Conservation (phyloP, 31 red algal genomes). For the Asparagopsis taxiformis region DNA sequence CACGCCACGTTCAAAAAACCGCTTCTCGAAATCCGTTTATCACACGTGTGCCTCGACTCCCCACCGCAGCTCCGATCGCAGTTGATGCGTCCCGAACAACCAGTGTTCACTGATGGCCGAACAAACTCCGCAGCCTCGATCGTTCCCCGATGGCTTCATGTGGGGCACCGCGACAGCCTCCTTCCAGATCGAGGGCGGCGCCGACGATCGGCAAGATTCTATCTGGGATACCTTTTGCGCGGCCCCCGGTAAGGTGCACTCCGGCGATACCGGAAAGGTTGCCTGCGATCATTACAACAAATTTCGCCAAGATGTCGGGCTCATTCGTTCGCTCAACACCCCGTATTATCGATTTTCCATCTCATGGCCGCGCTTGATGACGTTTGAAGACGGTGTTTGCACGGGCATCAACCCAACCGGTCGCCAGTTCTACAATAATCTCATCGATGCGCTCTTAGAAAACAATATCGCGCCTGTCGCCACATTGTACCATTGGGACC, state of each 20-base stretch:
- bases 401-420: conserved; percentile 16
- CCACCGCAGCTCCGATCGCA: too few relatives aligned
- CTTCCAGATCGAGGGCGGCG: conserved; percentile 71
- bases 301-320: conserved; percentile 54
- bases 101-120: too few relatives aligned
- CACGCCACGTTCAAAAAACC: too few relatives aligned
- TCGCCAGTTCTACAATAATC: conserved; percentile 52
- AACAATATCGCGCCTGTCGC: conserved; percentile 45
- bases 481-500: conserved; percentile 83
- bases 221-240: conserved; percentile 74
- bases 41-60: too few relatives aligned
- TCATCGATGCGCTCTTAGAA: conserved; percentile 53
- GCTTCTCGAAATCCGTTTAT: too few relatives aligned
- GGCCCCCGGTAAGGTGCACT: conserved; percentile 21
- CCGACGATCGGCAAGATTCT: conserved; percentile 23
- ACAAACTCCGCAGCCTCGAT: too few relatives aligned
- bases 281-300: conserved; percentile 77
- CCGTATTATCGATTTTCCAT: conserved; percentile 74
- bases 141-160: conserved; percentile 58
- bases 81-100: too few relatives aligned
- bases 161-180: conserved; percentile 79
- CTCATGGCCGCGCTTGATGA: conserved; percentile 63
- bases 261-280: conserved; percentile 37
- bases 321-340: conserved; percentile 41
- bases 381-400: conserved; percentile 1